These are phyloP conservation scores for Pulicaria dysenterica DNA, from an alignment of 129 eudicot species.

Conservation along the genomic window DNA sequence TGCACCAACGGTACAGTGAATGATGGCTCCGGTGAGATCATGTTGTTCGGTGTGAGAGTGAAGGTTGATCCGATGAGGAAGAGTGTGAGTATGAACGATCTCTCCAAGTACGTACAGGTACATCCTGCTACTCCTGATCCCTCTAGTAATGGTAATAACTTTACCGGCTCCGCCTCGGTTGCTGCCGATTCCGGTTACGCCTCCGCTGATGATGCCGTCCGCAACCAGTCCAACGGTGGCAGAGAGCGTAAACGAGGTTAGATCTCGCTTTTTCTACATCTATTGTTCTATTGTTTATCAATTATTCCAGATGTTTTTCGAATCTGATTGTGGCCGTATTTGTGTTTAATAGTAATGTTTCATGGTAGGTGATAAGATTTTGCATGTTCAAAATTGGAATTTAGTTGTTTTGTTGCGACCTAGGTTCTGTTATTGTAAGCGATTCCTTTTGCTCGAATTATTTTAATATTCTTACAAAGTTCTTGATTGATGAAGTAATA, in stretches of 20 bases:
- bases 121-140: slow-evolving; percentile 34
- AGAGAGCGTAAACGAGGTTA: slow-evolving; percentile 91
- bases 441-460: not conserved
- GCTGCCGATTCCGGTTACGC: slow-evolving; percentile 59
- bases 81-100: slow-evolving; percentile 89
- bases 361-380: not conserved
- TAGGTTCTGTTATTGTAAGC: not conserved
- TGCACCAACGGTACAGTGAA: slow-evolving; percentile 35
- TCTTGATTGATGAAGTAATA: not conserved
- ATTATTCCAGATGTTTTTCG: not conserved
- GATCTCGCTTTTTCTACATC: slow-evolving; percentile 27
- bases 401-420: not conserved
- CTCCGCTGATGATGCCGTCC: slow-evolving; percentile 81
- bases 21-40: slow-evolving; percentile 57
- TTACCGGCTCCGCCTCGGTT: slow-evolving; percentile 20
- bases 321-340: not conserved
- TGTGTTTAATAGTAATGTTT: not conserved
- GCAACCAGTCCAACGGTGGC: slow-evolving; percentile 37
- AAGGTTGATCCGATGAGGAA: slow-evolving; percentile 96
- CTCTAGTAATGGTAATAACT: slow-evolving; percentile 20
- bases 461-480: not conserved
- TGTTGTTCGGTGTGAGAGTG: slow-evolving; percentile 90
- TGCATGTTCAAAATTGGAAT: not conserved
- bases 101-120: slow-evolving; percentile 65
- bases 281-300: not conserved